Percentiles rank a stretch among this genome's conserved stretches.
phyloP scores from a whole-genome alignment of 495 filamentous ascomycete species.

The Penicillium paxilli region DNA sequence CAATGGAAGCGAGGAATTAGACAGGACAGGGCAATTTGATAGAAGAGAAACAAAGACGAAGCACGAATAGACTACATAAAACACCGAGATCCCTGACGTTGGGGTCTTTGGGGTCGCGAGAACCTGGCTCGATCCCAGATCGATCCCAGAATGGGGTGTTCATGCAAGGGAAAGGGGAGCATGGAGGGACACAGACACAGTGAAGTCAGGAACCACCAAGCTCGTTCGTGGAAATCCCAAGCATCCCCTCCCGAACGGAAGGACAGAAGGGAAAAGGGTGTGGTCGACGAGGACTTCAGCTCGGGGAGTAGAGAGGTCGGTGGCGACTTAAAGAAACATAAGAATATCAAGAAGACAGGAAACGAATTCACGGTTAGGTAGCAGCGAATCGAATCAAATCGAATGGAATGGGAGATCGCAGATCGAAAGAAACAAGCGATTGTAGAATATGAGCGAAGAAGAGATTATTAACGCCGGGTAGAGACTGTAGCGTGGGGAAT shows the following conservation, averaged over 20 bases:
- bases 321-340: slow-evolving; percentile 2
- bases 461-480: slow-evolving; percentile 27
- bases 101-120: no score
- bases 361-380: slow-evolving; percentile 19
- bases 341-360: slow-evolving; percentile 19
- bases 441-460: slow-evolving; percentile 5
- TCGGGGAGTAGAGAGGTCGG: background rate
- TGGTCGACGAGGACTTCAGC: background rate
- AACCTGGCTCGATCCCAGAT: background rate
- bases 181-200: background rate
- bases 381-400: background rate
- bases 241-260: slow-evolving; percentile 3
- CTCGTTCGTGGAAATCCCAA: background rate
- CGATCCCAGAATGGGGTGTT: background rate
- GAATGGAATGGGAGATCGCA: background rate
- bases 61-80: slow-evolving; percentile 19
- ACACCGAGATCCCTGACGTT: background rate
- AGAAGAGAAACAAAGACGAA: slow-evolving; percentile 5
- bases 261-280: slow-evolving; percentile 5
- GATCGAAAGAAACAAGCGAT: slow-evolving; percentile 16
- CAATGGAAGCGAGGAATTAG: background rate
- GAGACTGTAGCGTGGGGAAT: slow-evolving; percentile 24
- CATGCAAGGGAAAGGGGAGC: background rate
- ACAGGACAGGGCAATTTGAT: slow-evolving; percentile 1
- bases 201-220: background rate